phyloP scores from a whole-genome alignment of 352 stramenopile genomes.

The Blastocystis hominis region DNA sequence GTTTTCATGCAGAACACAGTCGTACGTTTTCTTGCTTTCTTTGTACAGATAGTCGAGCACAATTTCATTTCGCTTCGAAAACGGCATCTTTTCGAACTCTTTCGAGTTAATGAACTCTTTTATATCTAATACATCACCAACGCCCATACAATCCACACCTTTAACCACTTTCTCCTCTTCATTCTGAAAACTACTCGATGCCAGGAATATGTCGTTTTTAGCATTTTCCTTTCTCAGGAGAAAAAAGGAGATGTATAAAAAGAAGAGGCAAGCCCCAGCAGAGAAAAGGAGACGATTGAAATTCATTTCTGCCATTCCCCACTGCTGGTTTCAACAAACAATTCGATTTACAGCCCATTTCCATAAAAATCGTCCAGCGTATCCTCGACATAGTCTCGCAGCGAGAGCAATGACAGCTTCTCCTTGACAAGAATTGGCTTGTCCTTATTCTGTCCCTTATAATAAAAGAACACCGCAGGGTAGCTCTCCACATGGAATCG shows the following conservation, averaged over 20 bases:
- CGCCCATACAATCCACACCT: not conserved
- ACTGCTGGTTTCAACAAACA: not conserved
- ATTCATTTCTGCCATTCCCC: not conserved
- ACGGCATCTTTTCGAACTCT: constrained; percentile 18
- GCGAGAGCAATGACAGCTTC: not conserved
- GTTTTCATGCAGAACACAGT: constrained; percentile 12
- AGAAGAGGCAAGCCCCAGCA: not conserved
- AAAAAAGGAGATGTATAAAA: not conserved
- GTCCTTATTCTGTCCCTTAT: not conserved
- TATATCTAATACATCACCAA: not conserved
- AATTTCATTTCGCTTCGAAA: not conserved
- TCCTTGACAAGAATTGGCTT: not conserved
- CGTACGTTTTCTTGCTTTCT: constrained; percentile 22
- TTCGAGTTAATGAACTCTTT: not conserved
- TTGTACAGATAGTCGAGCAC: not conserved
- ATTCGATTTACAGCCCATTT: not conserved
- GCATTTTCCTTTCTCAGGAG: not conserved
- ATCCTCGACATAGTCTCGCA: constrained; percentile 29
- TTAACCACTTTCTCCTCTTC: not conserved
- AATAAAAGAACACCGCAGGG: constrained; percentile 18
- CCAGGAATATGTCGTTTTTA: not conserved
- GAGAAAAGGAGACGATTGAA: not conserved
- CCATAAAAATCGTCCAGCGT: constrained; percentile 38
- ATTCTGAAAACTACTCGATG: not conserved
- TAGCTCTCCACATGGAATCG: not conserved